Conservation (phyloP, 2,329 filamentous ascomycete genomes). For the Exophiala bonariae region DNA sequence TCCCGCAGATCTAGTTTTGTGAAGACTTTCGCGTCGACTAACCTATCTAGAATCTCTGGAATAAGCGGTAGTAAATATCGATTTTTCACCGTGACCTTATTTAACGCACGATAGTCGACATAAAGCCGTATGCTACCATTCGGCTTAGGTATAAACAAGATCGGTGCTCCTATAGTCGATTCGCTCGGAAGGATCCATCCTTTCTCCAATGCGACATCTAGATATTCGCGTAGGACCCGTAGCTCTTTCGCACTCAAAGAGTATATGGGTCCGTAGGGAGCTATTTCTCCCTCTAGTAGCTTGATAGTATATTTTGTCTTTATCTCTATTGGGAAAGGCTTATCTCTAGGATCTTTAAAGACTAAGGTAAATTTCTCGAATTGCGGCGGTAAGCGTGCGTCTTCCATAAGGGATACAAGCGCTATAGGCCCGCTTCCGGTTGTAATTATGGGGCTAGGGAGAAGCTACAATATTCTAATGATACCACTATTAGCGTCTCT, state of each 20-base stretch:
- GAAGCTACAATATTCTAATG: neutral
- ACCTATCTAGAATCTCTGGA: conserved; percentile 4
- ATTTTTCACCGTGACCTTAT: conserved; percentile 7
- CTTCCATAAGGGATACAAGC: neutral
- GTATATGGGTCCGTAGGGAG: neutral
- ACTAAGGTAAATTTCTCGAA: neutral
- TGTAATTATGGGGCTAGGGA: conserved; percentile 2
- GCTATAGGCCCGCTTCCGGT: neutral
- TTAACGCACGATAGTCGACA: conserved; percentile 5
- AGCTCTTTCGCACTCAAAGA: neutral
- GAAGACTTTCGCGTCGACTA: conserved; percentile 4
- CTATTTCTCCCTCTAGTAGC: neutral
- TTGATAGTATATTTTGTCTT: neutral
- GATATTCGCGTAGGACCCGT: neutral
- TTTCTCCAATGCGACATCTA: neutral
- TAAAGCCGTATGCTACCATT: conserved; percentile 1
- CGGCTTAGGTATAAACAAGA: conserved; percentile 7
- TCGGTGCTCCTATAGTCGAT: too few species aligned
- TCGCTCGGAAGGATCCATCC: neutral
- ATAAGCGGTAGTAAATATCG: conserved; percentile 5
- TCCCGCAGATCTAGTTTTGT: conserved; percentile 2
- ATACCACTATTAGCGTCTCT: too few species aligned
- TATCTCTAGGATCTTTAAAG: neutral
- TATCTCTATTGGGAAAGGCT: too few species aligned
- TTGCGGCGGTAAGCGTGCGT: too few species aligned